Base-by-base conservation (phyloP, 2,329 filamentous ascomycete genomes). In the Fusarium multiceps region DNA sequence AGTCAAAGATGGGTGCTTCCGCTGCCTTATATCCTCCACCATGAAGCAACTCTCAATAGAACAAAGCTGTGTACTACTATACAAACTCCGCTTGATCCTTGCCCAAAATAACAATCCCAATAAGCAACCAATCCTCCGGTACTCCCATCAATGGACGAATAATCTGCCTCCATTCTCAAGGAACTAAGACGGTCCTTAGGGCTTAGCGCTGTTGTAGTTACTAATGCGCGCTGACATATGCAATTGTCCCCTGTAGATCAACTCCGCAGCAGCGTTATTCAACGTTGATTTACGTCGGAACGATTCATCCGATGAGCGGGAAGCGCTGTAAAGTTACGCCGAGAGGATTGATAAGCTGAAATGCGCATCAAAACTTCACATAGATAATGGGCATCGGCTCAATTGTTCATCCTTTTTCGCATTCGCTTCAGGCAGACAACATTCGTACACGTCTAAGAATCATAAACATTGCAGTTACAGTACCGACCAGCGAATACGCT, bases 251-350 rank as follows among this genome's bases (percentile, higher is more conserved):
- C 18, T 27, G 23, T 45, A 21, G 18, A 9, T 7, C 20, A 34
- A 42, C 7, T 42, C n/a, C n/a, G 55, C 14, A 21, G 4, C 32
- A 64, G 32, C 62, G 62, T 64, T 64, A 23, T 25, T 11, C 45
- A 64, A 64, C 59, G 62, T 64, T 64, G 32, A 9, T 20, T 47
- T 21, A n/a, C 37, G 23, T 23, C 27, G 23, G 9, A 30, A 51
- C 41, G 23, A 43, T 30, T 59, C 23, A 7, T 42, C 60, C 62
- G 62, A 46, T 46, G 16, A 45, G 40, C 21, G 25, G n/a, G 11
- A 2, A 21, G 18, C 53, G 61, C 51, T 42, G n/a, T 18, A 59
- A 65, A 51, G 62, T 64, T 65, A 6, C 27, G 27, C 62, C 62
- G 62, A 65, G 34, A 10, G 6, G 16, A 59, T 65, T 59, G 46